Evolutionary conservation across 2,329 filamentous ascomycete genomes (phyloP), one percentile per base, ranked within the genome.

Genomic region (Fusarium anthophilum): DNA sequence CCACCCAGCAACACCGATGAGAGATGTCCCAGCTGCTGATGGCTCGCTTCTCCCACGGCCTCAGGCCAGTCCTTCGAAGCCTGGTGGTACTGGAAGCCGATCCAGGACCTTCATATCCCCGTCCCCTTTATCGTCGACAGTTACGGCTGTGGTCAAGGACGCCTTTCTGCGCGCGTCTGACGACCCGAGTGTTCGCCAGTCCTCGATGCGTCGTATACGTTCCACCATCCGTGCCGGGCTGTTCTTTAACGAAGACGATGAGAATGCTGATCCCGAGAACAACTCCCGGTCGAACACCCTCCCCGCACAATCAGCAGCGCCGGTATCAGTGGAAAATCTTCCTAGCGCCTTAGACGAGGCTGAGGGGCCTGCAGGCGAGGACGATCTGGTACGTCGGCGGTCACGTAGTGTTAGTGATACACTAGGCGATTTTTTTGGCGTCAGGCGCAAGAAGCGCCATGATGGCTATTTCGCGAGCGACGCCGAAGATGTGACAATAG

Each of bases 61-160:
- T 24, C 65, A 74, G 14, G 69, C 75, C 30, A 78, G 78, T 38
- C 66, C 73, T 74, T 63, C 81, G 77, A 77, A 83, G 74, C 56
- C 79, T 68, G 61, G 56, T 26, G 71, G 79, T 37, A 58, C 63
- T 32, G 65, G 66, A 75, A 70, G 80, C 75, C 71, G 81, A 75
- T 69, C 84, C 35, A 86, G 85, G 38, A 84, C 86, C 5, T 85
- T 91, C 43, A 89, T 90, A 69, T 90, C 88, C 6, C 89, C 89
- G 17, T 90, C 89, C 1, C 89, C 89, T 1, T 83, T 91, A 39
- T 89, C 88, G 4, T 90, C 88, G 0, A 90, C 89, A 4, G 87
- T 91, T 43, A 89, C 85, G 24, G 87, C 87, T 1, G 88, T 89
- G 2, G 87, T 91, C 48, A 87, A 88, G 47, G 89, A 91, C 72